Evolutionary conservation across 805 yeast species (phyloP).

Genomic region (Candida methanosorbosa): DNA sequence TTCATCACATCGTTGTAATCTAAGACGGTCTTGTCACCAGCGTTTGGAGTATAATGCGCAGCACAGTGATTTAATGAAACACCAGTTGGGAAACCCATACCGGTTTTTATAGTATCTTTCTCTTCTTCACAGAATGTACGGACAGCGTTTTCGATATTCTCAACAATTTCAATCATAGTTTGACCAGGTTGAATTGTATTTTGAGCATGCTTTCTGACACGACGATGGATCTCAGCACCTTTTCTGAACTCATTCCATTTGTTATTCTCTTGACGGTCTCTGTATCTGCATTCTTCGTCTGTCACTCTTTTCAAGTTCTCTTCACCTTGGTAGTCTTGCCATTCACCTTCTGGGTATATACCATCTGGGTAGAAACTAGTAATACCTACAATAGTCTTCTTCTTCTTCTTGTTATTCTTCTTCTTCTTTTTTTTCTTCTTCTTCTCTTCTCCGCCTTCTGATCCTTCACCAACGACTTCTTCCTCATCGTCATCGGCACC

Average conservation of each 20-base stretch:
- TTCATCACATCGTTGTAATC: conserved; percentile 89
- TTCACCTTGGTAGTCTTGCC: conserved; percentile 62
- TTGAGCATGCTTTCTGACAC: conserved; percentile 77
- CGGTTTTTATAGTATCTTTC: conserved; percentile 63
- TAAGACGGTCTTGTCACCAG: conserved; percentile 80
- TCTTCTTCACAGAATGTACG: conserved; percentile 55
- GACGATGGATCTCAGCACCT: conserved; percentile 93
- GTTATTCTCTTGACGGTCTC: conserved; percentile 54
- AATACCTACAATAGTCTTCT: conserved; percentile 52
- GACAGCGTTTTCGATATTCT: conserved; percentile 77
- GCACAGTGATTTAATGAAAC: conserved; percentile 89
- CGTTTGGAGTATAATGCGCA: conserved; percentile 96
- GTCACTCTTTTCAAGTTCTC: conserved; percentile 71
- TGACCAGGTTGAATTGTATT: conserved; percentile 79
- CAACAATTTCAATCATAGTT: conserved; percentile 85
- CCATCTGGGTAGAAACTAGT: conserved; percentile 62
- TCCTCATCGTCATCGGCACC: conserved; percentile 9
- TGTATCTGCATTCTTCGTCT: conserved; percentile 75
- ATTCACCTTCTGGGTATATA: conserved; percentile 79
- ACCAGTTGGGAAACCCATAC: conserved; percentile 99
- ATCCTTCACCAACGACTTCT: conserved; percentile 20
- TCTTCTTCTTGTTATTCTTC: conserved; percentile 47
- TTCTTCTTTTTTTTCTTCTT: conserved; percentile 51
- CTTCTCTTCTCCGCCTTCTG: conserved; percentile 22
- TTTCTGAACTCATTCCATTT: conserved; percentile 86